Evolutionary conservation across 768 basidiomycete species (phyloP), one percentile per base, ranked within the genome.

Genomic region (Tylopilus intermedius): DNA sequence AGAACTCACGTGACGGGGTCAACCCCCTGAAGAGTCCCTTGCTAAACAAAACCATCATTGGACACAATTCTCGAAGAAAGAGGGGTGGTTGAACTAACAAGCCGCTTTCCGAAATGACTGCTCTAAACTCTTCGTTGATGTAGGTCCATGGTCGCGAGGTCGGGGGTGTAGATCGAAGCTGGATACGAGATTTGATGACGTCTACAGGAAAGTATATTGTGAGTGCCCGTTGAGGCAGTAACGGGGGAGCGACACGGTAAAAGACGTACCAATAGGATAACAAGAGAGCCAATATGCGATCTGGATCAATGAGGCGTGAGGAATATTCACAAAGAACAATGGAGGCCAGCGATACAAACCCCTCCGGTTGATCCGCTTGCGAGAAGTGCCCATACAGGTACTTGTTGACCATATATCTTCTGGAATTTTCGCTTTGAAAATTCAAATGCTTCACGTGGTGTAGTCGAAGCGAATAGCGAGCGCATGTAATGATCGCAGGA

Each of bases 171-270:
- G 77, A 62, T 1, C 89, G 82, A 7, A 94, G 77, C 62, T 97
- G 94, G 9, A 96, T 76, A 33, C 92, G 83, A 4, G 91, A 94
- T 72, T 97, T 97, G 30, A 94, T 80, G 5, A 96, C 90, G 58
- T 97, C 94, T 88, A 35, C 21, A 11, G 18, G 27, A 33, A n/a
- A 21, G 8, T 11, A 9, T 0, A 2, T 26, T 14, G 11, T 18
- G 9, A 30, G 35, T 15, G 14, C 22, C 33, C 47, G 21, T n/a
- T 46, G 49, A 21, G 5, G 13, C 38, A 38, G 48, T 8, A 40
- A 9, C 39, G 11, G 6, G 39, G 21, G 10, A 10, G 38, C 35
- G 15, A 15, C 5, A 4, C 5, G 2, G 38, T 38, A 18, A 40
- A 21, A 11, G 13, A 51, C 66, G 8, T 46, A 87, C 87, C 88